A percentile compares a stretch with the other conserved stretches of the same genome.
These are phyloP conservation scores for Albophoma yamanashiensis DNA, from an alignment of 2,329 filamentous ascomycete species.

Conservation along the genomic window DNA sequence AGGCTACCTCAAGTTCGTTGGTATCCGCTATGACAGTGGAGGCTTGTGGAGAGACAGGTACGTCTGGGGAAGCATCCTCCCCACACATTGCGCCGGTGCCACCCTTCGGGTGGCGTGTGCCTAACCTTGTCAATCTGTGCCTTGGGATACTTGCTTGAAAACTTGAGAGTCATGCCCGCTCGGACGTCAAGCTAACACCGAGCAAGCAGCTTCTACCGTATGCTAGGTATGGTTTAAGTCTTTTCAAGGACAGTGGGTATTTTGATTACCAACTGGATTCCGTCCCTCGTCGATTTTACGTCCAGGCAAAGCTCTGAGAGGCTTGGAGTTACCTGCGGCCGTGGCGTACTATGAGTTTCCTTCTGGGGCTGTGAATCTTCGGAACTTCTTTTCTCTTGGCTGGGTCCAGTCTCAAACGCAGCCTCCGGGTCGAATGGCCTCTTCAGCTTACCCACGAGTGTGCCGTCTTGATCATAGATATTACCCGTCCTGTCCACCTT, in stretches of 20 bases:
- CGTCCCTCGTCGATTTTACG: constrained; percentile 46
- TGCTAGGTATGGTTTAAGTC: background rate
- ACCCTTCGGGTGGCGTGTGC: no score
- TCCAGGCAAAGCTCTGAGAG: constrained; percentile 47
- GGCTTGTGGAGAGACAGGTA: background rate
- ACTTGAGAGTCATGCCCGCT: background rate
- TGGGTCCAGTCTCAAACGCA: background rate
- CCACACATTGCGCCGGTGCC: no score
- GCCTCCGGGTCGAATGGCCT: background rate
- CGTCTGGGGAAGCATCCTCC: background rate
- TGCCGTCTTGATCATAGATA: constrained; percentile 45
- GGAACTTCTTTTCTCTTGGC: background rate
- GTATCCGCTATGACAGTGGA: background rate
- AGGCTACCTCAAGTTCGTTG: background rate
- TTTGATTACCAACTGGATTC: constrained; percentile 46
- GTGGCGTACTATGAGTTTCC: constrained; percentile 15
- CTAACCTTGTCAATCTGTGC: no score
- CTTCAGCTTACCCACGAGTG: constrained; percentile 52
- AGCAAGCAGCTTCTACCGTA: background rate
- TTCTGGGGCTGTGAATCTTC: constrained; percentile 18
- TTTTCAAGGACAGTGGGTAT: constrained; percentile 44
- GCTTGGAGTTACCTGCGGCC: constrained; percentile 22
- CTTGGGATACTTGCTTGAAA: no score
- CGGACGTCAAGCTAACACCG: background rate
- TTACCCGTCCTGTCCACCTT: constrained; percentile 47